phyloP scores from a whole-genome alignment of 371 early-diverging fungal genomes.

The Mortierella sp. region DNA sequence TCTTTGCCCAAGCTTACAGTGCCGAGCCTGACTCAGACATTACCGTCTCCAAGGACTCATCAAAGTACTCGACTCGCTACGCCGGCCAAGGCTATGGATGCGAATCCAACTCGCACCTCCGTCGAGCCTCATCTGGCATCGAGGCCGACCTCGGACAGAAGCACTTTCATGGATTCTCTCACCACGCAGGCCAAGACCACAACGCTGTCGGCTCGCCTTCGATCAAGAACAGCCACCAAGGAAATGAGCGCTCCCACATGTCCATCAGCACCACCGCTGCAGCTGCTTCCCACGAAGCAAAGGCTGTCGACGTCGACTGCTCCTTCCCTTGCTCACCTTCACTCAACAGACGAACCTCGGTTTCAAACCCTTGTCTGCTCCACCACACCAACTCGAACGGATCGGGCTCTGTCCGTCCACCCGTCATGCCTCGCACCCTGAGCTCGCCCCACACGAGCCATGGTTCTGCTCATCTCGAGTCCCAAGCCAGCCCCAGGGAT shows the following conservation, averaged over 20 bases:
- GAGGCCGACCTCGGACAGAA: slow-evolving; percentile 24
- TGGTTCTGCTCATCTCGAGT: background rate
- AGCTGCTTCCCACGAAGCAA: background rate
- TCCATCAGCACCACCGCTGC: background rate
- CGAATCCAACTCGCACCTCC: slow-evolving; percentile 47
- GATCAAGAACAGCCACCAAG: slow-evolving; percentile 19
- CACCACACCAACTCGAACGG: slow-evolving; percentile 43
- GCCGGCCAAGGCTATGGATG: slow-evolving; percentile 41
- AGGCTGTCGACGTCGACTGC: background rate
- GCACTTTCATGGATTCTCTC: background rate
- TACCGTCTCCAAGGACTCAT: background rate
- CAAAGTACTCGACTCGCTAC: slow-evolving; percentile 9
- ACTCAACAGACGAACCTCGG: slow-evolving; percentile 20
- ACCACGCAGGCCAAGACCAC: background rate
- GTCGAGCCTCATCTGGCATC: slow-evolving; percentile 47
- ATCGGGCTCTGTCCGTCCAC: slow-evolving; percentile 33
- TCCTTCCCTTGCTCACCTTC: background rate
- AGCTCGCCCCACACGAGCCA: slow-evolving; percentile 10
- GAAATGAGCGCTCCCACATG: background rate
- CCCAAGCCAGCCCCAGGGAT: background rate
- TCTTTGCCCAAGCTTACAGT: slow-evolving; percentile 44
- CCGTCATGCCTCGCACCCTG: slow-evolving; percentile 28
- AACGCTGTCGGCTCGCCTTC: slow-evolving; percentile 3
- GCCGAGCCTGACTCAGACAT: background rate
- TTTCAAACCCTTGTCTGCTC: slow-evolving; percentile 53